These are phyloP conservation scores for Boletus huronensis DNA, from an alignment of 768 basidiomycete species.

Conservation along the genomic window DNA sequence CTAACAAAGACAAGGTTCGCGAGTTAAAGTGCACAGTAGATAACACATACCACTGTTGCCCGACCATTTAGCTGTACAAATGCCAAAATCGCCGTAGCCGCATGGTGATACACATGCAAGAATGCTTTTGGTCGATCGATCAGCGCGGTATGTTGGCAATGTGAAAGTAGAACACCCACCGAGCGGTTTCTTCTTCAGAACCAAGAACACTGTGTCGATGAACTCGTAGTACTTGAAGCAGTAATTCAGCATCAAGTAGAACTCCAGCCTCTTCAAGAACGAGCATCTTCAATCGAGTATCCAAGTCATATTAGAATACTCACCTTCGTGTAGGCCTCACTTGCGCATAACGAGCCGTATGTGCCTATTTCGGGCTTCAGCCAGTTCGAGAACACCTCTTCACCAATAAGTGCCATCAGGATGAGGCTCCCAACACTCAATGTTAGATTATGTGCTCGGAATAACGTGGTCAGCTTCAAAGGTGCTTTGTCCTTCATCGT, in stretches of 20 bases:
- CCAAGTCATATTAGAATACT: conserved; percentile 29
- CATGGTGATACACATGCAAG: conserved; percentile 97
- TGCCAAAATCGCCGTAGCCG: conserved; percentile 90
- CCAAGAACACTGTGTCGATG: conserved; percentile 91
- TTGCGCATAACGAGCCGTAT: conserved; percentile 71
- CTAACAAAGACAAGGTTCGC: conserved; percentile 35
- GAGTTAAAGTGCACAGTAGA: neutral
- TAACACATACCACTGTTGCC: conserved; percentile 75
- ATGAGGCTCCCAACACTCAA: conserved; percentile 77
- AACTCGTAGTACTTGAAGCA: conserved; percentile 96
- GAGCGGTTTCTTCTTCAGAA: conserved; percentile 94
- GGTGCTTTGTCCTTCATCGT: conserved; percentile 76
- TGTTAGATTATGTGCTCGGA: conserved; percentile 85
- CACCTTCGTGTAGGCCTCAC: conserved; percentile 78
- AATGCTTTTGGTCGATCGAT: conserved; percentile 54
- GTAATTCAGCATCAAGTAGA: conserved; percentile 97
- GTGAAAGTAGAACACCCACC: conserved; percentile 46
- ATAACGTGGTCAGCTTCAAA: conserved; percentile 69
- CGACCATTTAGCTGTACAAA: conserved; percentile 88
- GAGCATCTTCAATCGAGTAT: neutral
- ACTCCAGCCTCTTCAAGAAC: conserved; percentile 66
- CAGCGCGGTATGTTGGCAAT: neutral
- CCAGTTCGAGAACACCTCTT: conserved; percentile 81
- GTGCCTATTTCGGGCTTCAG: conserved; percentile 71
- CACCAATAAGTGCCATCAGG: conserved; percentile 76